Percentiles rank a stretch among this genome's conserved stretches.
These are phyloP conservation scores for Emiliania huxleyi DNA, from an alignment of 78 protist genomes.

Conservation along the genomic window DNA sequence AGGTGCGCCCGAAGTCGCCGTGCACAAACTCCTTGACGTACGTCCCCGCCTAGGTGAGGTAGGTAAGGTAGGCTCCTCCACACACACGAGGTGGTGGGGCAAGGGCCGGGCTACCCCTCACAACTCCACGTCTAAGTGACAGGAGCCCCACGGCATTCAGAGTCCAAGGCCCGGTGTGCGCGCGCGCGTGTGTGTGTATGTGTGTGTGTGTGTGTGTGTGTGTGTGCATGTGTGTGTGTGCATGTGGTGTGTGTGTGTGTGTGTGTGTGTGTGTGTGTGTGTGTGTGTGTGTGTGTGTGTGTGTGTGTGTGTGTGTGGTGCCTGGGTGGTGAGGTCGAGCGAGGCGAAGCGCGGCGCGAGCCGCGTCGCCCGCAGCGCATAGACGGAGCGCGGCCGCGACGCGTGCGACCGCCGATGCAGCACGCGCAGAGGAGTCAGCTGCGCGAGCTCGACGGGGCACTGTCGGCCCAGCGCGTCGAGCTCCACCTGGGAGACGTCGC, in stretches of 20 bases:
- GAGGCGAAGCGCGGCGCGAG: slow-evolving; percentile 15
- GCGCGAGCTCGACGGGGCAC: background rate
- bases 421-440: slow-evolving; percentile 52
- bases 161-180: too few species aligned
- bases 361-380: background rate
- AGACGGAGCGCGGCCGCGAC: background rate
- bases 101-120: too few species aligned
- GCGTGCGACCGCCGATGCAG: slow-evolving; percentile 46
- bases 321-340: background rate
- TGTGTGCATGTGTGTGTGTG: too few species aligned
- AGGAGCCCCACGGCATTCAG: too few species aligned
- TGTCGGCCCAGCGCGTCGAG: background rate
- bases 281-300: too few species aligned
- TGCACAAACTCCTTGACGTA: slow-evolving; percentile 72
- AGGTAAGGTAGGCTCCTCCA: too few species aligned
- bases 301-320: too few species aligned
- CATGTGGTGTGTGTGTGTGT: too few species aligned
- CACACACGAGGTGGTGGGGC: too few species aligned
- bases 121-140: background rate
- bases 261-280: too few species aligned
- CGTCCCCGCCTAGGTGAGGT: slow-evolving; percentile 51
- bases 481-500: background rate
- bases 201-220: slow-evolving; percentile 16
- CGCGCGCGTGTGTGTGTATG: slow-evolving; percentile 1
- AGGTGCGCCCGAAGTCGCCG: slow-evolving; percentile 66